These are phyloP conservation scores for Dorcoceras hygrometricum DNA, from an alignment of 257 asterid species.

Conservation along the genomic window DNA sequence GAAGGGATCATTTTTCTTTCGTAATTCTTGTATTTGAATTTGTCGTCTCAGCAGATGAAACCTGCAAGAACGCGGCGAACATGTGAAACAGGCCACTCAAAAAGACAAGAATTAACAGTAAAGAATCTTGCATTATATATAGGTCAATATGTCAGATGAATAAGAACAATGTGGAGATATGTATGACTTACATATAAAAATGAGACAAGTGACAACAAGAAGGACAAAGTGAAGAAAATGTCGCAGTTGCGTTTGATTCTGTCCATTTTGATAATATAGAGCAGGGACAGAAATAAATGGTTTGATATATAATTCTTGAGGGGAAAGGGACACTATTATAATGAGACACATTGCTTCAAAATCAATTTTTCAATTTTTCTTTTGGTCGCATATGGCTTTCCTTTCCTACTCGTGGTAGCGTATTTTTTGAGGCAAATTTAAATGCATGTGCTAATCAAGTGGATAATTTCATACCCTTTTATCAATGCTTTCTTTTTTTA, in stretches of 20 bases:
- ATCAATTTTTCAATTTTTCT: not conserved
- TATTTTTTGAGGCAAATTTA: too few species aligned
- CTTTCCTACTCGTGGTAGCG: too few species aligned
- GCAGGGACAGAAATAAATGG: constrained; percentile 22
- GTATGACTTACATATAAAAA: constrained; percentile 40
- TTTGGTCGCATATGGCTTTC: too few species aligned
- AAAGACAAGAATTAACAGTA: constrained; percentile 27
- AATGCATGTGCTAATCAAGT: too few species aligned
- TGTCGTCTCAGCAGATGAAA: constrained; percentile 31
- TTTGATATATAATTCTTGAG: constrained; percentile 20
- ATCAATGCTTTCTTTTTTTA: too few species aligned
- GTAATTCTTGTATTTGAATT: constrained; percentile 9
- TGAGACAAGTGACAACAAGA: constrained; percentile 44
- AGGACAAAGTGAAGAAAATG: constrained; percentile 26
- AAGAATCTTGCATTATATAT: not conserved
- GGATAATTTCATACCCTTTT: too few species aligned
- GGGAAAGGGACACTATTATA: constrained; percentile 43
- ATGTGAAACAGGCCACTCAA: constrained; percentile 17
- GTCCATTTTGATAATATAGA: constrained; percentile 47
- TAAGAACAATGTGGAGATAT: constrained; percentile 10
- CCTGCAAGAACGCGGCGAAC: constrained; percentile 36
- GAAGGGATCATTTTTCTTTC: constrained; percentile 60
- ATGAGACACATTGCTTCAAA: constrained; percentile 15
- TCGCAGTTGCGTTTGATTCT: constrained; percentile 34
- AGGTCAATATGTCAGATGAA: constrained; percentile 26